These are phyloP conservation scores for Phlyctochytrium arcticum DNA, from an alignment of 192 early-diverging fungal genomes.

Conservation along the genomic window DNA sequence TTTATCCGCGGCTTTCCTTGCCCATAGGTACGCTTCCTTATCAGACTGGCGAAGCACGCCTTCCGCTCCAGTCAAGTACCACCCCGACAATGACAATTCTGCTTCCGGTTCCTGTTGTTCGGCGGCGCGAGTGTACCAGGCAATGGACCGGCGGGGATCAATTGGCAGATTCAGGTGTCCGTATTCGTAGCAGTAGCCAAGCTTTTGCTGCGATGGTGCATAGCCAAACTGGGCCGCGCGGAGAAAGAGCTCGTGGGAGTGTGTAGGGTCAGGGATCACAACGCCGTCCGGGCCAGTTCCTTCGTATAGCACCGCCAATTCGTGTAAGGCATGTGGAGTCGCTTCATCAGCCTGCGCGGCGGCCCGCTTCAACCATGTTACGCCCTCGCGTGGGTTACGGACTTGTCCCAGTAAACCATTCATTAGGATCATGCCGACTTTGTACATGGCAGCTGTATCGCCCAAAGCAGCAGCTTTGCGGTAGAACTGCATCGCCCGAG, in stretches of 20 bases:
- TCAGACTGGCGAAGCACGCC: slow-evolving; percentile 85
- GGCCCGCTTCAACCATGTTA: slow-evolving; percentile 92
- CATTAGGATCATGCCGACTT: slow-evolving; percentile 88
- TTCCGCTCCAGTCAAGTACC: slow-evolving; percentile 96
- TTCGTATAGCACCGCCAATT: slow-evolving; percentile 86
- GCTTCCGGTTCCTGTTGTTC: slow-evolving; percentile 87
- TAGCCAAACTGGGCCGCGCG: slow-evolving; percentile 92
- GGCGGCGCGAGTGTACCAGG: slow-evolving; percentile 93
- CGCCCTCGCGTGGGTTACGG: slow-evolving; percentile 81
- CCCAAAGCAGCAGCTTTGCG: slow-evolving; percentile 86
- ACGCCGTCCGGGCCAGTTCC: slow-evolving; percentile 45
- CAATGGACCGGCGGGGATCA: slow-evolving; percentile 85
- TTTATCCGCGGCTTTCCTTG: slow-evolving; percentile 92
- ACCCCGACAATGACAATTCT: slow-evolving; percentile 91
- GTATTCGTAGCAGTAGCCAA: slow-evolving; percentile 93
- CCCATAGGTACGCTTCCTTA: slow-evolving; percentile 96
- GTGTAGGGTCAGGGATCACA: slow-evolving; percentile 66
- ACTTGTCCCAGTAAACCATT: slow-evolving; percentile 75
- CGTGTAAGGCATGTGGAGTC: slow-evolving; percentile 90
- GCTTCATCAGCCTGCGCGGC: slow-evolving; percentile 84
- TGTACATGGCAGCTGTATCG: slow-evolving; percentile 96
- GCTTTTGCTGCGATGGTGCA: slow-evolving; percentile 84
- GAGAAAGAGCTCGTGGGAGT: slow-evolving; percentile 89
- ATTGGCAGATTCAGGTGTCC: slow-evolving; percentile 83
- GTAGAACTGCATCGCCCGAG: slow-evolving; percentile 84